Evolutionary conservation across 371 early-diverging fungal species (phyloP).

Genomic region (Apophysomyces variabilis): DNA sequence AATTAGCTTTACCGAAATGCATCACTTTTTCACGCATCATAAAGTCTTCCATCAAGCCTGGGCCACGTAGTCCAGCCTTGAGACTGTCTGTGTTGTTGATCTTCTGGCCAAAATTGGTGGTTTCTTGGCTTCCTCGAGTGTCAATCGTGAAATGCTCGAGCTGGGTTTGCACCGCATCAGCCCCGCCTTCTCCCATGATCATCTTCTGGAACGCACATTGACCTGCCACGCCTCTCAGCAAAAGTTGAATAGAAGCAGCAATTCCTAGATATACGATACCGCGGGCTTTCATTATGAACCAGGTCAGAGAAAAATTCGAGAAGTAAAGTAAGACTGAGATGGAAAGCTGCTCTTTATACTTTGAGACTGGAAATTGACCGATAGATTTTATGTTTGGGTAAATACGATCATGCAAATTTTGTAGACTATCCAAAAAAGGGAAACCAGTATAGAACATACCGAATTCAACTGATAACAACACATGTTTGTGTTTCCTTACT

Average conservation of each 20-base stretch:
- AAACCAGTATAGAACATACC: no score
- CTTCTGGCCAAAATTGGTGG: constrained; percentile 19
- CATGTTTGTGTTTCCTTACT: no score
- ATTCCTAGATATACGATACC: neutral
- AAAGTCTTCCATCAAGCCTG: constrained; percentile 57
- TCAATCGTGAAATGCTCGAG: constrained; percentile 18
- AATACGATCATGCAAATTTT: no score
- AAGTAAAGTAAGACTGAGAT: neutral
- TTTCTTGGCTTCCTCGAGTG: constrained; percentile 13
- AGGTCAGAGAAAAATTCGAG: neutral
- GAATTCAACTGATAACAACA: no score
- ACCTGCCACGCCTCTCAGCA: neutral
- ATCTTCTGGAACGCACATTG: constrained; percentile 16
- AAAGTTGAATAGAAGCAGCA: neutral
- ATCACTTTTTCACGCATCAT: constrained; percentile 53
- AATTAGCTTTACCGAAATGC: constrained; percentile 50
- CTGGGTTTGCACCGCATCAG: constrained; percentile 10
- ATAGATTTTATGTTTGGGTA: no score
- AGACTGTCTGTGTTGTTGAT: constrained; percentile 26
- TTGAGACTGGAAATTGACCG: no score
- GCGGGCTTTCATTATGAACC: neutral
- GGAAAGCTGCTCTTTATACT: neutral
- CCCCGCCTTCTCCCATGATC: constrained; percentile 7
- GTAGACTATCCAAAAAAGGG: no score
- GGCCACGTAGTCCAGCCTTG: constrained; percentile 51